phyloP scores from a whole-genome alignment of 2,329 filamentous ascomycete species.

The Aureobasidium mangrovei region DNA sequence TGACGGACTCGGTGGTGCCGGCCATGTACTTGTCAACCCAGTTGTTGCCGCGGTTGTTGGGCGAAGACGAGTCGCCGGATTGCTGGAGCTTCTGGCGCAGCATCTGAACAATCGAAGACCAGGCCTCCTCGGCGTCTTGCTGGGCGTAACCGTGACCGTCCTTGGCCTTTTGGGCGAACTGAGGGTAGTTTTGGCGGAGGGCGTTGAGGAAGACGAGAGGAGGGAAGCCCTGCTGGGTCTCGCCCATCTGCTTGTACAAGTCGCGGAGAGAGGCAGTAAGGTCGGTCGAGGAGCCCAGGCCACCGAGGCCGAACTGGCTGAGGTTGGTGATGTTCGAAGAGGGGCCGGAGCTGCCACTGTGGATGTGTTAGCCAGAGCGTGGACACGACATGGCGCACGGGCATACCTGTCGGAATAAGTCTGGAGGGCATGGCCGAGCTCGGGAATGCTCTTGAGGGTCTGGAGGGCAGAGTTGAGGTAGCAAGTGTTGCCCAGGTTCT shows the following conservation, averaged over 20 bases:
- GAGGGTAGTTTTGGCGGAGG: constrained; percentile 71
- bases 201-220: constrained; percentile 76
- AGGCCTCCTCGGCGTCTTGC: constrained; percentile 96
- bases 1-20: constrained; percentile 67
- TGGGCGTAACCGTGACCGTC: constrained; percentile 83
- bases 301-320: constrained; percentile 48
- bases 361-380: neutral
- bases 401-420: constrained; percentile 43
- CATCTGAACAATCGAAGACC: constrained; percentile 87
- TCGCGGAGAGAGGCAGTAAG: constrained; percentile 69
- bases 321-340: constrained; percentile 32
- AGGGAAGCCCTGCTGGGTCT: constrained; percentile 79
- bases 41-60: constrained; percentile 19
- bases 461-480: constrained; percentile 98
- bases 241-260: constrained; percentile 80
- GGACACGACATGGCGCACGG: neutral
- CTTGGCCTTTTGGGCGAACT: constrained; percentile 84
- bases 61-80: constrained; percentile 53
- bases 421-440: constrained; percentile 71
- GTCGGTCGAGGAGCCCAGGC: constrained; percentile 55
- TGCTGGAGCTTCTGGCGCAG: constrained; percentile 67
- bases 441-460: constrained; percentile 76
- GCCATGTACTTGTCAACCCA: constrained; percentile 79
- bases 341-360: neutral
- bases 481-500: constrained; percentile 95